A percentile compares a stretch with the other conserved stretches of the same genome.
phyloP scores from a whole-genome alignment of 768 basidiomycete genomes.

The Tulasnella sp. region DNA sequence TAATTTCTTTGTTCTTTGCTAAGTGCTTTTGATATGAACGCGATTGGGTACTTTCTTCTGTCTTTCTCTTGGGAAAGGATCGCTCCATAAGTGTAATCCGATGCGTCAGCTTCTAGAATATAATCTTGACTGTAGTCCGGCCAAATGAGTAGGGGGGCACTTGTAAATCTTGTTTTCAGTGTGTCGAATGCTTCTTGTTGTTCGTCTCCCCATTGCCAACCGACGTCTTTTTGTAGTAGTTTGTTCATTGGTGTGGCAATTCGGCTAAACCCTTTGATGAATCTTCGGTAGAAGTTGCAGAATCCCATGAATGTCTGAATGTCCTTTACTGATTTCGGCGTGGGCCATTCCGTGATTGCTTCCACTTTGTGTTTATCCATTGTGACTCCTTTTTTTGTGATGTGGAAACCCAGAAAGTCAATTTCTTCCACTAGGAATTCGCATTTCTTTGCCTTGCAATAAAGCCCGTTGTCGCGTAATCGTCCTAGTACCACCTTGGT shows the following conservation, averaged over 20 bases:
- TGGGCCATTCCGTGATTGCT: slow-evolving; percentile 26
- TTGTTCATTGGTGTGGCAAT: neutral
- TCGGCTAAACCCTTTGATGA: slow-evolving; percentile 25
- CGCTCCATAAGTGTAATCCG: neutral
- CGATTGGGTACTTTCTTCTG: neutral
- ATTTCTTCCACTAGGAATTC: neutral
- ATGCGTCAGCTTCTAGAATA: neutral
- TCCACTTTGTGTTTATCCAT: slow-evolving; percentile 28
- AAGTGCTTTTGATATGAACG: neutral
- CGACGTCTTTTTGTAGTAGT: neutral
- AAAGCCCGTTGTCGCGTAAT: neutral
- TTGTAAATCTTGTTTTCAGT: neutral
- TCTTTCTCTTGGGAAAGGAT: slow-evolving; percentile 1
- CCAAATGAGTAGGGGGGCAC: neutral
- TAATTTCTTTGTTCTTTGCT: neutral
- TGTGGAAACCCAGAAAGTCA: slow-evolving; percentile 11
- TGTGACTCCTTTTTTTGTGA: neutral
- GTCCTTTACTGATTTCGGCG: slow-evolving; percentile 24
- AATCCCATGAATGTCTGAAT: slow-evolving; percentile 29
- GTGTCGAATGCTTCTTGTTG: neutral
- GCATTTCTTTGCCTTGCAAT: neutral
- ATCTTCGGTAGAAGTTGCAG: slow-evolving; percentile 30
- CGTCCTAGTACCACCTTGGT: slow-evolving; percentile 11
- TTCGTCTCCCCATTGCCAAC: neutral
- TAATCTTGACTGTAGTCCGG: neutral